Evolutionary conservation across 768 basidiomycete species (phyloP).

Genomic region (Glaciozyma martinii): DNA sequence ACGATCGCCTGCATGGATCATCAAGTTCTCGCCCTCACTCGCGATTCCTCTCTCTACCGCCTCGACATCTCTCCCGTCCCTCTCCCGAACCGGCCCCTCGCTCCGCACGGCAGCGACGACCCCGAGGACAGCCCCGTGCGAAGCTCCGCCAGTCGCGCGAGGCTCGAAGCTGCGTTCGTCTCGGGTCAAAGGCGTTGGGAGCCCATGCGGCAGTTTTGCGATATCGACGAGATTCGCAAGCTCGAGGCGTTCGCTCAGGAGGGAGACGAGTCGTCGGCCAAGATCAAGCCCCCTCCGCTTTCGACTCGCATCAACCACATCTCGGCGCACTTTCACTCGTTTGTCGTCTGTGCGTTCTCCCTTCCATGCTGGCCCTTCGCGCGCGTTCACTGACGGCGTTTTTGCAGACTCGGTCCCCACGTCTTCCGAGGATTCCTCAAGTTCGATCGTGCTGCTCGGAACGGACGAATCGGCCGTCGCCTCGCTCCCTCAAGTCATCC

Average conservation of each 20-base stretch:
- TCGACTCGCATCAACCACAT: conserved; percentile 48
- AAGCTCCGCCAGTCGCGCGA: conserved; percentile 33
- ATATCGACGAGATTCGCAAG: conserved; percentile 18
- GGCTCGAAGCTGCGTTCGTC: conserved; percentile 30
- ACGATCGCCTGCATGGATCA: conserved; percentile 63
- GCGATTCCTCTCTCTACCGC: conserved; percentile 65
- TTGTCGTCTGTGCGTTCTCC: conserved; percentile 48
- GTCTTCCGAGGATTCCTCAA: conserved; percentile 51
- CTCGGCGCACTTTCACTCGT: conserved; percentile 71
- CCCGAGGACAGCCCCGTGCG: conserved; percentile 13
- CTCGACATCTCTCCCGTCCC: conserved; percentile 42
- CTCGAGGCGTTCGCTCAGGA: conserved; percentile 13
- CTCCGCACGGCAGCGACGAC: conserved; percentile 6
- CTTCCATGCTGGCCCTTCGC: not conserved
- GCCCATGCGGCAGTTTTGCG: conserved; percentile 17
- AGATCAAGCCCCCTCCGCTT: conserved; percentile 1
- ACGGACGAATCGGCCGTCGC: not conserved
- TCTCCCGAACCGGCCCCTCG: conserved; percentile 34
- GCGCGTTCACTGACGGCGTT: not conserved
- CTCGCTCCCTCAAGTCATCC: conserved; percentile 44
- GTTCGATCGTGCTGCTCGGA: conserved; percentile 14
- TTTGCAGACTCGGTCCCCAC: conserved; percentile 43
- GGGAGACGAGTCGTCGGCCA: conserved; percentile 1
- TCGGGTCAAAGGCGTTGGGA: conserved; percentile 45
- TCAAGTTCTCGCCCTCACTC: conserved; percentile 68